A percentile compares a stretch with the other conserved stretches of the same genome.
These are phyloP conservation scores for Hansenula sp. DNA, from an alignment of 1,139 yeast genomes.

Conservation along the genomic window DNA sequence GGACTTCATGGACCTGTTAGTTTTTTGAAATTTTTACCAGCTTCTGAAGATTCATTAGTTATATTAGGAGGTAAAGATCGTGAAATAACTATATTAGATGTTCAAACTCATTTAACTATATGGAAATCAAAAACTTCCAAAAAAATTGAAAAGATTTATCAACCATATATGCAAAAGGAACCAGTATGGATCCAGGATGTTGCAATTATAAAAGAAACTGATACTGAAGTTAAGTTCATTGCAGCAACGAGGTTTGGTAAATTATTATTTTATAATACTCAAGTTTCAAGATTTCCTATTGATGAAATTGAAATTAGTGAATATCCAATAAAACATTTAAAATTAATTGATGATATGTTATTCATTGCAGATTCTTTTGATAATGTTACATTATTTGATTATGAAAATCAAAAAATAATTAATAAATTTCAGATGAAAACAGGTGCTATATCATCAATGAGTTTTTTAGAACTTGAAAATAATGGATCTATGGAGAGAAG, in stretches of 20 bases:
- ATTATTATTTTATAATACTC: conserved; percentile 14
- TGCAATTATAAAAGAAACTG: conserved; percentile 5
- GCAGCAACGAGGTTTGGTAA: conserved; percentile 21
- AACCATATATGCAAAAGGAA: conserved; percentile 7
- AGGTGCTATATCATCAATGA: conserved; percentile 18
- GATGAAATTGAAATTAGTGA: conserved; percentile 18
- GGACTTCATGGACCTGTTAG: conserved; percentile 18
- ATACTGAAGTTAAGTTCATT: conserved; percentile 9
- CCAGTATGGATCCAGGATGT: conserved; percentile 21
- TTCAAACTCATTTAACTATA: conserved; percentile 13
- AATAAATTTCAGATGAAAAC: conserved; percentile 13
- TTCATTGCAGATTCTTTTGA: conserved; percentile 19
- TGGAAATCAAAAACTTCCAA: conserved; percentile 19
- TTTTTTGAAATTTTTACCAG: conserved; percentile 14
- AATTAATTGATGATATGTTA: conserved; percentile 3
- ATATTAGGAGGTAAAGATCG: conserved; percentile 21
- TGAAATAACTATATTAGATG: conserved; percentile 14
- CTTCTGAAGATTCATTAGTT: conserved; percentile 2
- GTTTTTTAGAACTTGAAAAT: not conserved
- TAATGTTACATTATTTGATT: conserved; percentile 13
- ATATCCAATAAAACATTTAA: conserved; percentile 16
- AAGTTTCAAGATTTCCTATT: conserved; percentile 15
- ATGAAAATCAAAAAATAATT: conserved; percentile 4
- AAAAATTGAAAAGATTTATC: conserved; percentile 3
- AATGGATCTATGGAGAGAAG: not conserved